A percentile compares a stretch with the other conserved stretches of the same genome.
Evolutionary conservation across 2,329 filamentous ascomycete species (phyloP).

Genomic region (Onygenales sp.): DNA sequence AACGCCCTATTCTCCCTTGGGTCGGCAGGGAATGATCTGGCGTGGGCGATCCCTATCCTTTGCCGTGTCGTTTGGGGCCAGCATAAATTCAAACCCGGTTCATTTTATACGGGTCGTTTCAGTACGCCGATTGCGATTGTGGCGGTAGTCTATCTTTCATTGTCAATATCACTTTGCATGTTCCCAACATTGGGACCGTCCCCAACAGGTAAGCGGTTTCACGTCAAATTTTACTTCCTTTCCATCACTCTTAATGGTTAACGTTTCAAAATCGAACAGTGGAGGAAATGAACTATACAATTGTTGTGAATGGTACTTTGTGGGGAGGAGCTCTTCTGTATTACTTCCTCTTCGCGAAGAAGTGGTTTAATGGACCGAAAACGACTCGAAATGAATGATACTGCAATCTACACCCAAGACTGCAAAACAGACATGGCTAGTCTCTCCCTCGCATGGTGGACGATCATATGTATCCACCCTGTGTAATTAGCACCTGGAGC

Average conservation of each 20-base stretch:
- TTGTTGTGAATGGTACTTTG: slow-evolving; percentile 51
- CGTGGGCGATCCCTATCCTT: slow-evolving; percentile 51
- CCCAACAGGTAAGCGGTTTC: slow-evolving; percentile 32
- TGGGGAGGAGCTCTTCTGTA: slow-evolving; percentile 49
- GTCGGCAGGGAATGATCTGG: slow-evolving; percentile 52
- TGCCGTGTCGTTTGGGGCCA: slow-evolving; percentile 50
- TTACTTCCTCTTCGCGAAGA: slow-evolving; percentile 47
- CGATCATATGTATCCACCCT: neutral
- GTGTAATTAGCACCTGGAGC: too few species aligned
- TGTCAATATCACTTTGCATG: slow-evolving; percentile 50
- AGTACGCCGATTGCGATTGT: slow-evolving; percentile 45
- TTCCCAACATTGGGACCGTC: slow-evolving; percentile 48
- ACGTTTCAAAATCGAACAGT: slow-evolving; percentile 16
- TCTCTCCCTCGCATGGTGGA: too few species aligned
- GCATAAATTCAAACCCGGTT: slow-evolving; percentile 47
- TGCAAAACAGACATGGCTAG: too few species aligned
- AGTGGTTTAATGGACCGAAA: slow-evolving; percentile 53
- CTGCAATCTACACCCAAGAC: neutral
- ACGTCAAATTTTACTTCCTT: neutral
- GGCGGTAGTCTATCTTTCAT: slow-evolving; percentile 45
- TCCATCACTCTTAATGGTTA: neutral
- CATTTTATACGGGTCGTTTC: slow-evolving; percentile 48
- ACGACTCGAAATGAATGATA: slow-evolving; percentile 29
- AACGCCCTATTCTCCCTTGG: slow-evolving; percentile 51
- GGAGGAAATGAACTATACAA: slow-evolving; percentile 52